Evolutionary conservation across 1,284 basidiomycete genomes (phyloP).

Genomic region (Fomitopsis palustris): DNA sequence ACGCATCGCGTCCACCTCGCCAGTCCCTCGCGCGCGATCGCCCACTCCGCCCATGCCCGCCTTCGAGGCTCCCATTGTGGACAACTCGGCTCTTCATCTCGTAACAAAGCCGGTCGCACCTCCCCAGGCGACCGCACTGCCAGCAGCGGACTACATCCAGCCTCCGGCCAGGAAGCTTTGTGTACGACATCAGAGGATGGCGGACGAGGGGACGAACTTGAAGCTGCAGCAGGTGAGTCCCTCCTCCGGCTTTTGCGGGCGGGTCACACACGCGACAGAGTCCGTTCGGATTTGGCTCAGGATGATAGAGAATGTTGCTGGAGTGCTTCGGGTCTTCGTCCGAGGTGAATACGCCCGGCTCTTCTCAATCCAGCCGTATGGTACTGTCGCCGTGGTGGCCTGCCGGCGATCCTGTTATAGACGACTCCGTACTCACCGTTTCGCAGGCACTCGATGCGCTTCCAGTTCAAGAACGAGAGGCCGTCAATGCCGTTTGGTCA

Average conservation of each 20-base stretch:
- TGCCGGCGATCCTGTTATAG: neutral
- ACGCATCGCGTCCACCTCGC: slow-evolving; percentile 38
- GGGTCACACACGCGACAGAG: neutral
- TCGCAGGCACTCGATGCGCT: slow-evolving; percentile 88
- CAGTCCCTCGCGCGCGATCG: slow-evolving; percentile 24
- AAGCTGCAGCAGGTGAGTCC: slow-evolving; percentile 85
- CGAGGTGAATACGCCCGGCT: neutral
- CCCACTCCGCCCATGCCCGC: slow-evolving; percentile 26
- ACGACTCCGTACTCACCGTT: neutral
- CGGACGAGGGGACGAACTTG: slow-evolving; percentile 91
- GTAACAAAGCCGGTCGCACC: slow-evolving; percentile 5
- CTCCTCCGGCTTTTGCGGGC: neutral
- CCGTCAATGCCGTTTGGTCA: slow-evolving; percentile 94
- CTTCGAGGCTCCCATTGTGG: slow-evolving; percentile 29
- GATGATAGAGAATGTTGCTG: neutral
- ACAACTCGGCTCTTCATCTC: slow-evolving; percentile 9
- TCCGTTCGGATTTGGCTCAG: neutral
- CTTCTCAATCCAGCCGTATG: neutral
- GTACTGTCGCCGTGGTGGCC: neutral
- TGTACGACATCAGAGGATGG: slow-evolving; percentile 94
- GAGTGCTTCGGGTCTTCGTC: neutral
- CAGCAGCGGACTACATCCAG: slow-evolving; percentile 14
- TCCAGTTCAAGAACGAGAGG: slow-evolving; percentile 84
- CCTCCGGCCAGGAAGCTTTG: slow-evolving; percentile 74
- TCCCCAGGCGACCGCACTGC: neutral